Evolutionary conservation across 306 rosid genomes (phyloP).

Genomic region (Hippophae gyantsensis): DNA sequence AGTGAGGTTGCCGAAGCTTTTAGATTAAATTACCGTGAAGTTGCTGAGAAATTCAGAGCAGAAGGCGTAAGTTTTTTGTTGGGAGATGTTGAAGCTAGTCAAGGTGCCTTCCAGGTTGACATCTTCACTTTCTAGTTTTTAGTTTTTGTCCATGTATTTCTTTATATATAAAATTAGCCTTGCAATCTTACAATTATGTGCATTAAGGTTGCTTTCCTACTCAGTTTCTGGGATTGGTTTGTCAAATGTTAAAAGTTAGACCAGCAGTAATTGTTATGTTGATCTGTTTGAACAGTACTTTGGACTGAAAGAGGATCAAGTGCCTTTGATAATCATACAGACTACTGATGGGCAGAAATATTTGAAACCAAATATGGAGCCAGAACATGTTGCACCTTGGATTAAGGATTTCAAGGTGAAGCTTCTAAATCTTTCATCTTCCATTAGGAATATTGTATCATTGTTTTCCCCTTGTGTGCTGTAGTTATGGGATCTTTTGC

Average conservation of each 20-base stretch:
- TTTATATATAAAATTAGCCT: background rate
- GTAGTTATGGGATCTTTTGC: background rate
- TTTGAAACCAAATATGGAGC: conserved; percentile 56
- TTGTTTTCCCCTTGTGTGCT: background rate
- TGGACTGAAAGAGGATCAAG: conserved; percentile 77
- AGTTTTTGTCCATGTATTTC: background rate
- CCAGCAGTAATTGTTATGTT: conserved; percentile 16
- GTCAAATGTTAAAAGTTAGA: background rate
- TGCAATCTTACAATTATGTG: background rate
- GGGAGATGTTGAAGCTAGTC: conserved; percentile 63
- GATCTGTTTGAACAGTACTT: conserved; percentile 49
- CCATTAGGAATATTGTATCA: background rate
- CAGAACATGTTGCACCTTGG: conserved; percentile 66
- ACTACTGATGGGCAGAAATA: conserved; percentile 55
- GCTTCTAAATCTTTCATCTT: conserved; percentile 8
- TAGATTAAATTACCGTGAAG: conserved; percentile 52
- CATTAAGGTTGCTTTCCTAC: background rate
- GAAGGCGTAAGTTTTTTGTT: conserved; percentile 65
- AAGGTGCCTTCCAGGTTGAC: conserved; percentile 82
- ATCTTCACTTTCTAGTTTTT: background rate
- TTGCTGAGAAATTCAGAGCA: conserved; percentile 56
- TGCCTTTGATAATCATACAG: conserved; percentile 67
- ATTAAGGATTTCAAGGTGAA: conserved; percentile 77
- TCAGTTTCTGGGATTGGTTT: background rate
- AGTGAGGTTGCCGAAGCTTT: conserved; percentile 49